Percentiles rank a stretch among this genome's conserved stretches.
These are phyloP conservation scores for Proliferodiscus dingleyae DNA, from an alignment of 2,329 filamentous ascomycete species.

Conservation along the genomic window DNA sequence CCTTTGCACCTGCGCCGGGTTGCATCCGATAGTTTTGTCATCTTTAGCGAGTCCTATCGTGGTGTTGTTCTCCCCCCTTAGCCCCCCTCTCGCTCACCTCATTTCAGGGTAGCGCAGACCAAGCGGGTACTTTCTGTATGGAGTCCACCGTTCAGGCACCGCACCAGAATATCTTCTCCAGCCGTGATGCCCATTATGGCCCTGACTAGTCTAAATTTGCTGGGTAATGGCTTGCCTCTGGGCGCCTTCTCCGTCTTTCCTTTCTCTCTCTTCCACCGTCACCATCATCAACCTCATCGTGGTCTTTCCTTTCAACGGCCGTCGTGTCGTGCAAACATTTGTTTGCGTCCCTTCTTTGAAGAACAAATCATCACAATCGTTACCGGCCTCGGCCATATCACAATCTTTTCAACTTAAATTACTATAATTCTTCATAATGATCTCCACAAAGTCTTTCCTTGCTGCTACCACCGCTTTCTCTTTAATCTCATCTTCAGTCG, in stretches of 20 bases:
- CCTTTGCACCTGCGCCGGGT: no score
- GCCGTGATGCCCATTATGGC: background rate
- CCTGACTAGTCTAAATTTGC: conserved; percentile 7
- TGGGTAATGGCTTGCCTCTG: conserved; percentile 16
- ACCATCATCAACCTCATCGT: conserved; percentile 16
- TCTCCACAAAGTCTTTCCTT: conserved; percentile 23
- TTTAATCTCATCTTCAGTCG: conserved; percentile 19
- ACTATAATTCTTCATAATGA: conserved; percentile 26
- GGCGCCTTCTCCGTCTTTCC: conserved; percentile 8
- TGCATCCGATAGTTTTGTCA: background rate
- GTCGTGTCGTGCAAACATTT: conserved; percentile 29
- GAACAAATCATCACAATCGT: conserved; percentile 25
- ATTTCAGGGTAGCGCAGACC: background rate
- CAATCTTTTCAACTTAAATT: conserved; percentile 25
- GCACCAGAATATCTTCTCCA: background rate
- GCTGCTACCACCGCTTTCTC: conserved; percentile 25
- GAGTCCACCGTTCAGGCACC: background rate
- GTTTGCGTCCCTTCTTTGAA: conserved; percentile 34
- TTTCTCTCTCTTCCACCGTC: conserved; percentile 14
- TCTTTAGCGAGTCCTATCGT: background rate
- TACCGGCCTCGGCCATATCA: conserved; percentile 27
- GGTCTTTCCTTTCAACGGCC: conserved; percentile 15
- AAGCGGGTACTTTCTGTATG: background rate
- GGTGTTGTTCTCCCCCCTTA: background rate
- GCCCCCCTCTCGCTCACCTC: background rate